These are phyloP conservation scores for Lathyrus sativus DNA, from an alignment of 306 rosid species.

Conservation along the genomic window DNA sequence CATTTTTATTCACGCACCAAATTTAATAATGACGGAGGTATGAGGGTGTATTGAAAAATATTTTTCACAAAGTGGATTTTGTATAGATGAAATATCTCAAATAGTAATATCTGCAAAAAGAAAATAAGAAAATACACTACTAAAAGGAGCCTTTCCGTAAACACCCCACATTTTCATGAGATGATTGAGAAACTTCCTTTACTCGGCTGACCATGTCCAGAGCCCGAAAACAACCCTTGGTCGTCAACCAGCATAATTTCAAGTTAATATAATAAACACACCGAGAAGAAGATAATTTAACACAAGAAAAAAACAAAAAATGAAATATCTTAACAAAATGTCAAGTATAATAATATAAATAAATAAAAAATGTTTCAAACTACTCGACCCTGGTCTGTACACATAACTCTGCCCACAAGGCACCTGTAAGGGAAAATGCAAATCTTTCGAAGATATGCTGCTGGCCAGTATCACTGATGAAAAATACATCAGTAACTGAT, in stretches of 20 bases:
- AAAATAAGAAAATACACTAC: too few relatives aligned
- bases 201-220: neutral
- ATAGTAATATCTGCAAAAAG: too few relatives aligned
- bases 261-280: neutral
- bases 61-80: too few relatives aligned
- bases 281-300: neutral
- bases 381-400: conserved; percentile 40
- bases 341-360: conserved; percentile 18
- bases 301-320: neutral
- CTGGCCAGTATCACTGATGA: conserved; percentile 22
- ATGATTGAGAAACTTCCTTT: too few relatives aligned
- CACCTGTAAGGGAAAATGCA: conserved; percentile 31
- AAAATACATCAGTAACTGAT: conserved; percentile 18
- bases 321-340: neutral
- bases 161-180: neutral
- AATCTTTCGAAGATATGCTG: conserved; percentile 32
- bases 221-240: neutral
- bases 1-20: too few relatives aligned
- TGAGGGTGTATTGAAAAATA: too few relatives aligned
- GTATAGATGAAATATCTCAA: too few relatives aligned
- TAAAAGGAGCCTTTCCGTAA: too few relatives aligned
- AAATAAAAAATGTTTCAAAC: conserved; percentile 17
- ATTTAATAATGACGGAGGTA: too few relatives aligned
- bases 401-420: conserved; percentile 33
- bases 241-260: neutral